Evolutionary conservation across 805 yeast species (phyloP).

Genomic region (Spathaspora girioi): DNA sequence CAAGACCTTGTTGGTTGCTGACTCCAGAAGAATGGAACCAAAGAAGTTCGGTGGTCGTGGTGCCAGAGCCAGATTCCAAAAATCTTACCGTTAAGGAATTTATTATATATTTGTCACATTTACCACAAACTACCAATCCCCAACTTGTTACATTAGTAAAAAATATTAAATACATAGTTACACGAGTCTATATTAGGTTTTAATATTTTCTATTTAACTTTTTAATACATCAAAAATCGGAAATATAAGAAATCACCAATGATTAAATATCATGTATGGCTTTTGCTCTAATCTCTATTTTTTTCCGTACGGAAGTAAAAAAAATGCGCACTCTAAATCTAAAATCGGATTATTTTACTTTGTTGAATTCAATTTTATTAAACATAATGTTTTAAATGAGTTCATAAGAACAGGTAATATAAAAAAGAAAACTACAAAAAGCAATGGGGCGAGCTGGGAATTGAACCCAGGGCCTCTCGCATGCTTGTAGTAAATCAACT

Average conservation of each 20-base stretch:
- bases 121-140: background rate
- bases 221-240: slow-evolving; percentile 3
- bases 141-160: slow-evolving; percentile 3
- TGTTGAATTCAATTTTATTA: background rate
- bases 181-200: slow-evolving; percentile 4
- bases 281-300: background rate
- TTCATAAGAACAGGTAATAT: background rate
- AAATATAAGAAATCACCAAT: background rate
- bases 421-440: background rate
- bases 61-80: slow-evolving; percentile 99
- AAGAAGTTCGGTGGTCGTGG: slow-evolving; percentile 99
- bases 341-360: background rate
- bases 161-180: slow-evolving; percentile 1
- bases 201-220: slow-evolving; percentile 5
- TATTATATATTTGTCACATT: background rate
- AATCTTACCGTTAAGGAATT: slow-evolving; percentile 94
- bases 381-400: background rate
- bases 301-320: background rate
- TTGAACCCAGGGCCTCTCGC: slow-evolving; percentile 65
- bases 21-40: slow-evolving; percentile 99
- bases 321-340: background rate
- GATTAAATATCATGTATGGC: no score
- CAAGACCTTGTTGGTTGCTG: slow-evolving; percentile 99
- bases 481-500: slow-evolving; percentile 13
- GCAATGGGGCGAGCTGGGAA: slow-evolving; percentile 46